Evolutionary conservation across 176 grass and related monocot genomes (phyloP), one percentile per base, ranked within the genome.

Genomic region (Juncus inflexus): DNA sequence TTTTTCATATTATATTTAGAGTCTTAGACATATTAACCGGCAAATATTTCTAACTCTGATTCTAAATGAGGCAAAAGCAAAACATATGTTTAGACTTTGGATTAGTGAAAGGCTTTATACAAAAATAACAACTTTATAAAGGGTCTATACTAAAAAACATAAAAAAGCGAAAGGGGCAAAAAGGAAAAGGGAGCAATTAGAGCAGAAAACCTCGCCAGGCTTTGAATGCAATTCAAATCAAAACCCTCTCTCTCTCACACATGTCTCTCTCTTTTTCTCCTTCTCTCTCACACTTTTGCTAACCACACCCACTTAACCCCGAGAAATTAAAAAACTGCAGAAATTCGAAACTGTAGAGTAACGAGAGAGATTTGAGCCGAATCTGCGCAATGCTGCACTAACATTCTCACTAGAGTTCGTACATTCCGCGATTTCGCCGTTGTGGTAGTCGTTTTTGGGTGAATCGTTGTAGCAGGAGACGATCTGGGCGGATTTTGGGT

Each of bases 191-290:
- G 41, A 75, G 37, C 42, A 75, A 62, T 41, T 52, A 75, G 58
- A 75, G 52, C 51, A 60, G 63, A 77, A 60, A 77, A 66, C 37
- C 55, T 77, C 54, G 52, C 74, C 12, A 56, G 63, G 50, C 37
- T 45, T 51, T 54, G 58, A 53, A 63, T 9, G 40, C 54, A 63
- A 77, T 67, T 65, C 53, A 65, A 77, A 77, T 65, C 53, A 65
- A 77, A 77, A 77, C 56, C 49, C 58, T 19, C 40, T 9, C 35
- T 37, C 65, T 37, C 58, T 35, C 58, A 12, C 19, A 19, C 36
- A 9, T 35, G 4, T 62, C 38, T 50, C 40, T 66, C 43, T n/a
- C 35, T 38, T 43, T 58, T 4, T 76, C 73, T 76, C 42, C 13
- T 19, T 75, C 73, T 75, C 73, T 51, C 73, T 60, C 37, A 28